A percentile compares a stretch with the other conserved stretches of the same genome.
phyloP scores from a whole-genome alignment of 1,139 yeast species.

The Geotrichum australiense region DNA sequence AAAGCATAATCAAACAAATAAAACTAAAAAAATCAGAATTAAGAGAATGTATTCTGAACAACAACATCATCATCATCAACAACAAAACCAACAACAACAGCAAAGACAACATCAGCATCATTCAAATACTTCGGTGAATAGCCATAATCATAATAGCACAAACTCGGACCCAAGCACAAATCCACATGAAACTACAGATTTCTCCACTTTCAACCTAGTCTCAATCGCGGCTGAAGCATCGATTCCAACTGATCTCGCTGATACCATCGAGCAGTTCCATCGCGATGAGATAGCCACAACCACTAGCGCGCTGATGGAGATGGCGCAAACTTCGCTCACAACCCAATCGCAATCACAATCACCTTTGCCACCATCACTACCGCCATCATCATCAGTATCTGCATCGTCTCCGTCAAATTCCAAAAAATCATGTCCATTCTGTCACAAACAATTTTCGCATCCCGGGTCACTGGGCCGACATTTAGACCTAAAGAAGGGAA shows the following conservation, averaged over 20 bases:
- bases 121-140: too few species aligned
- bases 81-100: too few species aligned
- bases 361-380: conserved; percentile 12
- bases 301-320: not conserved
- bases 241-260: conserved; percentile 17
- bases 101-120: too few species aligned
- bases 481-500: conserved; percentile 43
- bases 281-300: not conserved
- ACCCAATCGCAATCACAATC: conserved; percentile 17
- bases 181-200: conserved; percentile 10
- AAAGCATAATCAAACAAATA: too few species aligned
- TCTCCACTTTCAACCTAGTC: conserved; percentile 16
- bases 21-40: too few species aligned
- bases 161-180: too few species aligned
- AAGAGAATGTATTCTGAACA: too few species aligned
- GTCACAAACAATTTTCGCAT: conserved; percentile 44
- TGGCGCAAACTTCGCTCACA: conserved; percentile 15
- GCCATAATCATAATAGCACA: too few species aligned
- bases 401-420: conserved; percentile 1
- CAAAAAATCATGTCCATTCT: conserved; percentile 42
- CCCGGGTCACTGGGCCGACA: conserved; percentile 50
- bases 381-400: conserved; percentile 1
- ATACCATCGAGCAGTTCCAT: conserved; percentile 10
- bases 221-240: conserved; percentile 20
- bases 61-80: too few species aligned